Evolutionary conservation across 768 basidiomycete species (phyloP).

Genomic region (Russula emetica): DNA sequence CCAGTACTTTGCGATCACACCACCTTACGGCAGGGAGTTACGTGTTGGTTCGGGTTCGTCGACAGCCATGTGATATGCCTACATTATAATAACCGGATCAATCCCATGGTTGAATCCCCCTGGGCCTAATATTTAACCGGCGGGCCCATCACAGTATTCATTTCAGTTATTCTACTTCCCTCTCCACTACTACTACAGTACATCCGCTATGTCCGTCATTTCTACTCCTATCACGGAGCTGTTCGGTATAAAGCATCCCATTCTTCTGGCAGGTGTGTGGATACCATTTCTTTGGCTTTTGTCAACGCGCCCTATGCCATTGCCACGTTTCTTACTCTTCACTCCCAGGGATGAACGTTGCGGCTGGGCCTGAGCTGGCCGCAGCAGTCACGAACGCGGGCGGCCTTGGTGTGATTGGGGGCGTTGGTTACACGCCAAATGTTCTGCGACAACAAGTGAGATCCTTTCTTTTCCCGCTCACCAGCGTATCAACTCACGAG

Average conservation of each 20-base stretch:
- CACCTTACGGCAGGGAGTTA: too few relatives aligned
- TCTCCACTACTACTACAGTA: too few relatives aligned
- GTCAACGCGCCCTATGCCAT: neutral
- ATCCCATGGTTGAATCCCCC: neutral
- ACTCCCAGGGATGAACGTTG: slow-evolving; percentile 59
- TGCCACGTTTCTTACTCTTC: neutral
- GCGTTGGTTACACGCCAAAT: slow-evolving; percentile 81
- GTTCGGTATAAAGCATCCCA: slow-evolving; percentile 84
- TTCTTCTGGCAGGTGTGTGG: slow-evolving; percentile 68
- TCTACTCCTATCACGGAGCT: slow-evolving; percentile 83
- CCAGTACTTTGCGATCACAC: too few relatives aligned
- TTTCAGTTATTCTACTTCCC: too few relatives aligned
- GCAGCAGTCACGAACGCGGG: slow-evolving; percentile 94
- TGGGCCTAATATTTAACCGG: neutral
- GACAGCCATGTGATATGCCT: too few relatives aligned
- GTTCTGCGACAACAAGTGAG: slow-evolving; percentile 71
- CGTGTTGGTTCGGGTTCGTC: too few relatives aligned
- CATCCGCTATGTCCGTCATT: slow-evolving; percentile 52
- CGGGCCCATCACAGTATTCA: neutral
- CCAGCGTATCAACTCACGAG: neutral
- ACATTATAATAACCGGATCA: too few relatives aligned
- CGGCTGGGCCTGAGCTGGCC: slow-evolving; percentile 76
- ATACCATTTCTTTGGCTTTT: neutral
- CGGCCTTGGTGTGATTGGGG: slow-evolving; percentile 89
- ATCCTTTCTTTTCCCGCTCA: neutral